Conservation (phyloP, 2,329 filamentous ascomycete genomes). For the Fusarium napiforme region DNA sequence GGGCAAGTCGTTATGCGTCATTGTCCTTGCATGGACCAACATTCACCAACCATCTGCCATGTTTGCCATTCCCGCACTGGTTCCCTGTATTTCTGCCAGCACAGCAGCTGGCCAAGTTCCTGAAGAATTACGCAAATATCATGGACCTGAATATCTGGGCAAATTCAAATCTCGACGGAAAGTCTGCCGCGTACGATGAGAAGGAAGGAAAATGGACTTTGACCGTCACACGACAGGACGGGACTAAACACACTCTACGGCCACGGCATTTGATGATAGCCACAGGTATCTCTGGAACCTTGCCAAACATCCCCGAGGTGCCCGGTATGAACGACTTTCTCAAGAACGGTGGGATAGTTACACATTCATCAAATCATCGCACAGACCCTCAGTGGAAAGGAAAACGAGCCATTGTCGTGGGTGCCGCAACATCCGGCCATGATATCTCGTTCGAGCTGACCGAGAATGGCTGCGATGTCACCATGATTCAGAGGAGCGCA, state of each 20-base stretch:
- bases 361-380: background rate
- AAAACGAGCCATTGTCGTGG: background rate
- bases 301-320: background rate
- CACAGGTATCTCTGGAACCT: background rate
- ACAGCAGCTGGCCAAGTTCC: background rate
- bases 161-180: background rate
- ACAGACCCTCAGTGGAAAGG: background rate
- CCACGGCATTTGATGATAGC: background rate
- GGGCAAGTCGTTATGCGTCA: background rate
- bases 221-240: background rate
- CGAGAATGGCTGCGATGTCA: background rate
- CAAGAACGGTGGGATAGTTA: background rate
- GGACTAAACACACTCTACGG: background rate
- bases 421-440: background rate
- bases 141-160: background rate
- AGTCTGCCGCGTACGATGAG: background rate
- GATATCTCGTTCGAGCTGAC: background rate
- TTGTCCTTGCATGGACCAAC: background rate
- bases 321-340: background rate
- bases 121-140: background rate
- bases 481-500: background rate
- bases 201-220: background rate
- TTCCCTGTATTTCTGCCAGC: background rate
- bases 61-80: background rate
- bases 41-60: background rate